Evolutionary conservation across 805 yeast genomes (phyloP), one percentile per base, ranked within the genome.

Genomic region (Saturnispora dispora): DNA sequence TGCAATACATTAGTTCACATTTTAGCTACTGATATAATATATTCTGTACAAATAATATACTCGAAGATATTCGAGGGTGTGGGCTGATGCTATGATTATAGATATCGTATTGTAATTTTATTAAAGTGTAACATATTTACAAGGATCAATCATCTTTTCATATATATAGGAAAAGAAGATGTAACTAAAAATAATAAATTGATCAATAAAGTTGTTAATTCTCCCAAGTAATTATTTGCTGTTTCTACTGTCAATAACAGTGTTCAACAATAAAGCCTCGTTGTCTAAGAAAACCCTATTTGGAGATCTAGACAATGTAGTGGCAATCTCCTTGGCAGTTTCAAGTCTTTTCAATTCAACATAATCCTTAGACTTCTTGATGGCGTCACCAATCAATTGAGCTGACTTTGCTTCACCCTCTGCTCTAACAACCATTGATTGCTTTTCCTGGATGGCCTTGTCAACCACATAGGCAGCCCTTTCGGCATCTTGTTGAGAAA

Each of bases 401-500:
- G 99, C 99, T 50, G 96, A 86, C 66, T 88, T 82, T 58, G 99
- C 99, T 72, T 93, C 99, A 81, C 99, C 99, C 68, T 88, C 87
- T 11, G 99, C 98, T 69, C 85, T 88, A 52, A 93, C 97, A 57
- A 93, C 95, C 74, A 88, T 77, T 66, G 95, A 95, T 71, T 93
- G 98, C 69, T 93, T 93, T 72, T 93, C 98, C 71, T 93, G 99
- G 61, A 87, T 82, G 8, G 99, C 99, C 67, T 89, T 88, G 69
- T 93, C 99, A 49, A 93, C 99, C 42, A 93, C 76, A 60, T 90
- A 93, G 0, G 98, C 97, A 8, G 99, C 98, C 69, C 96, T 83
- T 72, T 93, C 97, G 20, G 99, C 98, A 67, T 93, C 99, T 75
- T 93, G 99, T 70, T 93, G 99, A 28, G 99, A 98, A 70, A 93